These are phyloP conservation scores for Sherardia arvensis DNA, from an alignment of 257 asterid species.

Conservation along the genomic window DNA sequence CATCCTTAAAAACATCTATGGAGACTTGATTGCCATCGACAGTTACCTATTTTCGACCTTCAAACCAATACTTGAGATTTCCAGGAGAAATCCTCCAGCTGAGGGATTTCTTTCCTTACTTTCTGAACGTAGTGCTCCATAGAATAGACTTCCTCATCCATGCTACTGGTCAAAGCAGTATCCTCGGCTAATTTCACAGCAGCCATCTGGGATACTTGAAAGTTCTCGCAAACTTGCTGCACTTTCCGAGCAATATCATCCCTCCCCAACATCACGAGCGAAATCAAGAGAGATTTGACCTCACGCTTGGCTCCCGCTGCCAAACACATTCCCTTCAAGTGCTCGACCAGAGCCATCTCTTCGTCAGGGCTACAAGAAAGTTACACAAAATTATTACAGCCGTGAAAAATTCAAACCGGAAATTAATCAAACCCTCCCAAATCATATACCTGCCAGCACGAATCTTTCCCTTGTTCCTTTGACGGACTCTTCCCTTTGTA, in stretches of 20 bases:
- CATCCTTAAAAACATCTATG: neutral
- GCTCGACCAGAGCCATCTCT: conserved; percentile 84
- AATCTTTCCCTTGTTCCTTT: conserved; percentile 77
- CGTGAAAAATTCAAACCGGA: neutral
- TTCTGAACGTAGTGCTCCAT: conserved; percentile 49
- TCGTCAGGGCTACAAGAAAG: conserved; percentile 64
- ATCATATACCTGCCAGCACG: conserved; percentile 86
- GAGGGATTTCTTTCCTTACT: conserved; percentile 35
- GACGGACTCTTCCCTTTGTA: conserved; percentile 77
- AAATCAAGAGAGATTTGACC: conserved; percentile 50
- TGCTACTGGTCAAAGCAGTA: conserved; percentile 27
- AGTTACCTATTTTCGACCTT: conserved; percentile 9
- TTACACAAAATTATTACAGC: conserved; percentile 3
- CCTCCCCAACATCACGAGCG: conserved; percentile 69
- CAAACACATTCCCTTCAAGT: conserved; percentile 75
- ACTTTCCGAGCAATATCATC: conserved; percentile 67
- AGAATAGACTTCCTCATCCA: conserved; percentile 42
- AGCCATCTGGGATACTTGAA: conserved; percentile 75
- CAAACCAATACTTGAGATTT: conserved; percentile 46
- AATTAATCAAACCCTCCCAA: neutral
- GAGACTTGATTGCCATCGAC: neutral
- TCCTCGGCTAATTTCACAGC: conserved; percentile 71
- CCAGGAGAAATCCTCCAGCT: conserved; percentile 72
- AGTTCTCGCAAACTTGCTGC: conserved; percentile 53
- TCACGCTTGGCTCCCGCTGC: conserved; percentile 65